Percentiles rank a stretch among this genome's conserved stretches.
Conservation (phyloP, 768 basidiomycete species). For the Rubroboletus pulcherrimus region DNA sequence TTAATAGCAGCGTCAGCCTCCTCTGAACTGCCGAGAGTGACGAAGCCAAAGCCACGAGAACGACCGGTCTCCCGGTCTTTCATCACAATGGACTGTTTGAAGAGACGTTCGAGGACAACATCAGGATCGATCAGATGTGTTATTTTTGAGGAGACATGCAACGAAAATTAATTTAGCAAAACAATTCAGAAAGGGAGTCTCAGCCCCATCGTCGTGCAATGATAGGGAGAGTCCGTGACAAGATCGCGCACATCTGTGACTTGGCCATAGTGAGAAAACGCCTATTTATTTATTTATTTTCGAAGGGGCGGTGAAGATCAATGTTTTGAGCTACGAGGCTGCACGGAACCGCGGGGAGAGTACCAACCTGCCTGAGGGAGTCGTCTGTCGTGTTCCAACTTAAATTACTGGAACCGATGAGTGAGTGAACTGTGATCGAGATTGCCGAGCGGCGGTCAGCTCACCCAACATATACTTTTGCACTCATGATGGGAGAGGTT, state of each 20-base stretch:
- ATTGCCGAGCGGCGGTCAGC: neutral
- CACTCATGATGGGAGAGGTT: slow-evolving; percentile 23
- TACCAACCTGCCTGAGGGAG: slow-evolving; percentile 22
- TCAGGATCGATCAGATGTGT: slow-evolving; percentile 2
- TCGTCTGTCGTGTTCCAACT: slow-evolving; percentile 35
- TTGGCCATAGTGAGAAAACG: slow-evolving; percentile 42
- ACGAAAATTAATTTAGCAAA: slow-evolving; percentile 26
- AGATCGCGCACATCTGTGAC: slow-evolving; percentile 49
- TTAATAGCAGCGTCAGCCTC: slow-evolving; percentile 47
- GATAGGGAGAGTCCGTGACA: slow-evolving; percentile 29
- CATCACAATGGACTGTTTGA: slow-evolving; percentile 33
- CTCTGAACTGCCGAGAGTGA: slow-evolving; percentile 31
- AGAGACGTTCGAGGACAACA: slow-evolving; percentile 4
- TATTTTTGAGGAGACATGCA: slow-evolving; percentile 21
- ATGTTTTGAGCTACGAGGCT: slow-evolving; percentile 4
- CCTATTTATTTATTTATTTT: slow-evolving; percentile 25
- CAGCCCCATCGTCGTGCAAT: slow-evolving; percentile 29
- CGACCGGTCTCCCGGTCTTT: slow-evolving; percentile 56
- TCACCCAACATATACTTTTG: slow-evolving; percentile 34
- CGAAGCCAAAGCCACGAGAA: slow-evolving; percentile 57
- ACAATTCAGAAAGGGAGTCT: slow-evolving; percentile 21
- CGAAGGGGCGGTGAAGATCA: neutral
- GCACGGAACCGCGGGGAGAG: neutral
- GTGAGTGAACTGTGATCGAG: neutral
- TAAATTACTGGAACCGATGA: slow-evolving; percentile 23